A percentile compares a stretch with the other conserved stretches of the same genome.
Conservation (phyloP, 306 rosid species). For the Potentilla sterilis region DNA sequence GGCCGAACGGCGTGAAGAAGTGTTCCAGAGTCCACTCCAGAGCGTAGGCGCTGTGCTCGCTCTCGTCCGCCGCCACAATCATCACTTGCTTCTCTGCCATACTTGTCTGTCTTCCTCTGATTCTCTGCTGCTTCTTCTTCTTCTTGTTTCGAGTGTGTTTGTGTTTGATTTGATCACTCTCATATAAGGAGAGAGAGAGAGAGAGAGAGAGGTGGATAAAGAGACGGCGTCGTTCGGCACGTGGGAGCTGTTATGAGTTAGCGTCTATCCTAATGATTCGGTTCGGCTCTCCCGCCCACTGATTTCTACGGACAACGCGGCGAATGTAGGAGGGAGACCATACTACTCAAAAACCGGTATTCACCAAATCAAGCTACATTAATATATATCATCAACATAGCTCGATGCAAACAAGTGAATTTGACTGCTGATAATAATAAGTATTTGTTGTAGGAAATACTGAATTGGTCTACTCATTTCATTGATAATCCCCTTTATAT, state of each 20-base stretch:
- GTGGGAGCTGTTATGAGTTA: neutral
- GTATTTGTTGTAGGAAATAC: too few relatives aligned
- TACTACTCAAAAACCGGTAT: neutral
- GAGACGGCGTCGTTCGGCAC: neutral
- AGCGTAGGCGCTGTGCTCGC: slow-evolving; percentile 55
- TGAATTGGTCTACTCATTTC: too few relatives aligned
- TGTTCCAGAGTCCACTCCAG: slow-evolving; percentile 65
- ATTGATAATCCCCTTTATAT: too few relatives aligned
- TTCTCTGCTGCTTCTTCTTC: neutral
- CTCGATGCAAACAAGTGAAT: too few relatives aligned
- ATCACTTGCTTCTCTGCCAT: slow-evolving; percentile 53
- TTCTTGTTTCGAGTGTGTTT: neutral
- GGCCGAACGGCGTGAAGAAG: slow-evolving; percentile 25
- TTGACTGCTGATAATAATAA: too few relatives aligned
- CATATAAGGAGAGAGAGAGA: neutral
- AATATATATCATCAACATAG: too few relatives aligned
- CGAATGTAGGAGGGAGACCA: neutral
- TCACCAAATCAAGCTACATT: too few relatives aligned
- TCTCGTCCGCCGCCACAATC: slow-evolving; percentile 69
- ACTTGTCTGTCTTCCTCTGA: slow-evolving; percentile 3
- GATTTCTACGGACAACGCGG: neutral
- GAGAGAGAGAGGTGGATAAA: neutral
- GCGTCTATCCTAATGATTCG: slow-evolving; percentile 1
- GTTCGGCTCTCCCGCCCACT: neutral
- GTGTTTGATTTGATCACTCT: neutral